phyloP scores from a whole-genome alignment of 108 stramenopile genomes.

The Mayamaea pseudoterrestris region DNA sequence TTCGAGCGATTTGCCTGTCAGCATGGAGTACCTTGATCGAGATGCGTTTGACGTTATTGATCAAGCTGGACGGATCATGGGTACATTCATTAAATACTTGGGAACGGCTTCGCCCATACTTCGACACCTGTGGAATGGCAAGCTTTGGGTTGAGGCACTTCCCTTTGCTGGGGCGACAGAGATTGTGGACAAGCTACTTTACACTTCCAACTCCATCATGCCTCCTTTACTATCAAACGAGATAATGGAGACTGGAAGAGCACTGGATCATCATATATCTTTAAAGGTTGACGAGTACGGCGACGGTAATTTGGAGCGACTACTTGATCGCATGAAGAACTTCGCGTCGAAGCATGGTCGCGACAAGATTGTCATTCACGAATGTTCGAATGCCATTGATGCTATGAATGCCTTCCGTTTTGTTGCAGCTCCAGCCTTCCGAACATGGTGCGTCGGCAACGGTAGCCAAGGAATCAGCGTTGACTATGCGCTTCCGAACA shows the following conservation, averaged over 20 bases:
- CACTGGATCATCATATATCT: slow-evolving; percentile 58
- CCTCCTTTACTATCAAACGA: slow-evolving; percentile 42
- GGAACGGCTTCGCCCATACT: slow-evolving; percentile 54
- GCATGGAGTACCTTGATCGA: slow-evolving; percentile 71
- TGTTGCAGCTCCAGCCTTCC: slow-evolving; percentile 69
- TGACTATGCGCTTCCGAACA: slow-evolving; percentile 72
- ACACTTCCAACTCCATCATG: slow-evolving; percentile 35
- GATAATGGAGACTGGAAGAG: slow-evolving; percentile 33
- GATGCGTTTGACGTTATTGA: slow-evolving; percentile 79
- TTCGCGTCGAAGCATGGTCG: slow-evolving; percentile 41
- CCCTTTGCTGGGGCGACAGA: slow-evolving; percentile 44
- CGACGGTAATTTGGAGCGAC: slow-evolving; percentile 51
- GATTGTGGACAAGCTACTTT: slow-evolving; percentile 43
- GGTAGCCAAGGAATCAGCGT: slow-evolving; percentile 66
- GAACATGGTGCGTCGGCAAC: slow-evolving; percentile 66
- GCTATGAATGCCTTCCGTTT: slow-evolving; percentile 68
- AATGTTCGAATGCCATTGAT: slow-evolving; percentile 25
- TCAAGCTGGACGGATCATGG: slow-evolving; percentile 47
- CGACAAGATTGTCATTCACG: slow-evolving; percentile 32
- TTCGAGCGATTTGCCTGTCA: slow-evolving; percentile 62
- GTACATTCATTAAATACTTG: slow-evolving; percentile 43
- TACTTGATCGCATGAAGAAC: slow-evolving; percentile 40
- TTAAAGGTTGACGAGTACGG: slow-evolving; percentile 70
- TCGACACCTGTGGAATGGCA: slow-evolving; percentile 47
- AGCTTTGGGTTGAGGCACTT: slow-evolving; percentile 44